A percentile compares a stretch with the other conserved stretches of the same genome.
Conservation (phyloP, 345 rosid genomes). For the Jatropha curcas region DNA sequence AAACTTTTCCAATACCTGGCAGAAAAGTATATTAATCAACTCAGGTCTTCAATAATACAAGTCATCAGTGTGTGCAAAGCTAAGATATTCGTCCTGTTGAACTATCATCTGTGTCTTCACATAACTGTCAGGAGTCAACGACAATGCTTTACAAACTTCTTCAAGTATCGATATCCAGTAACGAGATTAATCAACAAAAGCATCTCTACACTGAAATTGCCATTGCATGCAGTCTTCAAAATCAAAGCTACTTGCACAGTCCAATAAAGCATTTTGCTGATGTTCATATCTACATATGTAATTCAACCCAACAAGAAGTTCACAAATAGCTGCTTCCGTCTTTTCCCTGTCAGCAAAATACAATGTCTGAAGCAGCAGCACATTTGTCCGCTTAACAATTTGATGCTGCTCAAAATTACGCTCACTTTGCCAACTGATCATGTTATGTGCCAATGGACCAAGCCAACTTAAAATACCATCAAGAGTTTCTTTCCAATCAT, state of each 20-base stretch:
- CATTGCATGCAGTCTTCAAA: slow-evolving; percentile 89
- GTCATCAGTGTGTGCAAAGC: slow-evolving; percentile 21
- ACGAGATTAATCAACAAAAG: slow-evolving; percentile 36
- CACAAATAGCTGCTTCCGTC: slow-evolving; percentile 71
- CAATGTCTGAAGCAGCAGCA: slow-evolving; percentile 81
- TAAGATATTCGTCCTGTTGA: slow-evolving; percentile 26
- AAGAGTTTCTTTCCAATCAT: slow-evolving; percentile 87
- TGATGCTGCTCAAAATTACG: slow-evolving; percentile 94
- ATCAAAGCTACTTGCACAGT: slow-evolving; percentile 95
- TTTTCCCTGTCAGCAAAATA: slow-evolving; percentile 90
- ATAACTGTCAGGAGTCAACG: slow-evolving; percentile 25
- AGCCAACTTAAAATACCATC: slow-evolving; percentile 80
- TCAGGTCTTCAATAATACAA: slow-evolving; percentile 15
- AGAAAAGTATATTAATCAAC: slow-evolving; percentile 30
- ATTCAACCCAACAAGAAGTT: slow-evolving; percentile 90
- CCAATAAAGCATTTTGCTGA: slow-evolving; percentile 81
- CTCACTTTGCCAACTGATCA: slow-evolving; percentile 94
- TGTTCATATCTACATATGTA: slow-evolving; percentile 91
- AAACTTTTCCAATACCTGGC: slow-evolving; percentile 31
- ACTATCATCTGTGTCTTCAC: slow-evolving; percentile 26
- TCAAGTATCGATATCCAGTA: slow-evolving; percentile 18
- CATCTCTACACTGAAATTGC: slow-evolving; percentile 64
- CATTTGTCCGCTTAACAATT: slow-evolving; percentile 71
- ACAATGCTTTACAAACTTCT: slow-evolving; percentile 29
- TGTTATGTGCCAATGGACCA: slow-evolving; percentile 91